Evolutionary conservation across 345 rosid genomes (phyloP), one percentile per base, ranked within the genome.

Genomic region (Raphanus sativus): DNA sequence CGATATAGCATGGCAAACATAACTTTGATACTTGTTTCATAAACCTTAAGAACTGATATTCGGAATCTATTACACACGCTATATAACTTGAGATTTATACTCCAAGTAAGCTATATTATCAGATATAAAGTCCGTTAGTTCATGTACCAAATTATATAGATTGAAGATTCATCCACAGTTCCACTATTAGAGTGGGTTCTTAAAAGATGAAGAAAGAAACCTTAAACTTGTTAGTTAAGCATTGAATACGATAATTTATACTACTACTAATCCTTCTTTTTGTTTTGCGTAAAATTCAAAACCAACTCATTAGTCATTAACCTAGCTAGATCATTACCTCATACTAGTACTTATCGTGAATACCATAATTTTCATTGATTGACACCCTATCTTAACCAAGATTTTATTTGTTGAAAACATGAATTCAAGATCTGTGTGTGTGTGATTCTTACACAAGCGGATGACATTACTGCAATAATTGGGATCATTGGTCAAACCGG

Each of bases 171-270:
- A 30, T 75, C 56, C 26, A 74, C 9, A 74, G 63, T 36, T 66
- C 25, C 59, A 40, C 55, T 17, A 74, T 29, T 58, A 4, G 54
- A 21, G 52, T 32, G 68, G 30, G 24, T 75, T 48, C 29, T 60
- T 34, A 25, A 45, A 67, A 34, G n/a, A 30, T 21, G 62, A 26
- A 62, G 15, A 62, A 30, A 66, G 21, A 60, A 76, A 62, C 67
- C 76, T 70, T 70, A 64, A 70, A 56, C 48, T 64, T 77, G 62
- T 24, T 77, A 42, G 1, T 5, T 71, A 77, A 77, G 81, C 72
- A 77, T 70, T 70, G 71, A 36, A 21, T 70, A 62, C 56, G 16
- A 45, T 36, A 11, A 52, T 15, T 54, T 12, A 69, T 54, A 63
- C 36, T 38, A 63, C 64, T 55, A 63, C 36, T 38, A 63, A 70